phyloP scores from a whole-genome alignment of 2,329 filamentous ascomycete genomes.

The Fusarium ambrosium region DNA sequence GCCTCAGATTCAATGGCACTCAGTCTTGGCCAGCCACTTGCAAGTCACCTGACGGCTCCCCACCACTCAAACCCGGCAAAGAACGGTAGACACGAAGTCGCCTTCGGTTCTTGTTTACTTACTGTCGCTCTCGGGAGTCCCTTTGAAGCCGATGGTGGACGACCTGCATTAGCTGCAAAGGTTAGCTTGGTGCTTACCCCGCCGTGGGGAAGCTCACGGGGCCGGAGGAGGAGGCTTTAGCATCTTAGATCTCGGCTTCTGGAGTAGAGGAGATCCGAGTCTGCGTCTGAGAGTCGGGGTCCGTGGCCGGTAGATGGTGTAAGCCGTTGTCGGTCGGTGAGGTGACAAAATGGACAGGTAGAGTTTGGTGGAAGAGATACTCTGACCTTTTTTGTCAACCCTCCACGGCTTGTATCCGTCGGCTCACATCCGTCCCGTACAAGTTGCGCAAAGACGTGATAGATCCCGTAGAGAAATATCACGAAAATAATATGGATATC shows the following conservation, averaged over 20 bases:
- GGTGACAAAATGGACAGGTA: background rate
- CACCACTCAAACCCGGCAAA: background rate
- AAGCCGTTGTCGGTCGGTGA: background rate
- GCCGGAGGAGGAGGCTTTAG: background rate
- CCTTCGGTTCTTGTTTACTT: background rate
- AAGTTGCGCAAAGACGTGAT: background rate
- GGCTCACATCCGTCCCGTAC: conserved; percentile 2
- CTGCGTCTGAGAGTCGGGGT: background rate
- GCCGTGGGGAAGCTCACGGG: background rate
- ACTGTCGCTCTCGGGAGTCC: background rate
- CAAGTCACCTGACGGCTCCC: background rate
- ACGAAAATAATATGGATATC: background rate
- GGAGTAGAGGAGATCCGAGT: background rate
- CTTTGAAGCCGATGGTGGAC: conserved; percentile 1
- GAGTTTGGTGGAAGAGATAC: background rate
- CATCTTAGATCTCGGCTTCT: background rate
- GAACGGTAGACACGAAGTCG: background rate
- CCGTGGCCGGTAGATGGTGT: background rate
- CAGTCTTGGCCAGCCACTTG: background rate
- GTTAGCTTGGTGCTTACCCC: background rate
- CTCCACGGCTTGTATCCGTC: background rate
- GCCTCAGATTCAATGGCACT: background rate
- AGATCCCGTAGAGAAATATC: background rate
- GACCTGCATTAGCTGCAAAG: background rate
- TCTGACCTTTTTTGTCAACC: background rate